Evolutionary conservation across 2,329 filamentous ascomycete genomes (phyloP), one percentile per base, ranked within the genome.

Genomic region (Waltergamsia citrina): DNA sequence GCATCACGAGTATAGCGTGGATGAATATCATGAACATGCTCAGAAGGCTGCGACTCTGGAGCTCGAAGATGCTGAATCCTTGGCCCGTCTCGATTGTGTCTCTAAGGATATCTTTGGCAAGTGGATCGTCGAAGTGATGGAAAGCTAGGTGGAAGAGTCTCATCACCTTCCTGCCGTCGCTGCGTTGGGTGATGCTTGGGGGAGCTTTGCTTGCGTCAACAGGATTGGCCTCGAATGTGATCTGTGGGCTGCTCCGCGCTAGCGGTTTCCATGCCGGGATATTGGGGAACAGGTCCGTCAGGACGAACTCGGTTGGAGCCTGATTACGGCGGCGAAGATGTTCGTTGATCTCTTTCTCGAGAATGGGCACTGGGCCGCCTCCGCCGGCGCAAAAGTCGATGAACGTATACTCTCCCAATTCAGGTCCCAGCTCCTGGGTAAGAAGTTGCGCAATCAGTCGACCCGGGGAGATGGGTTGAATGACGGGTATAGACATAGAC

Each of bases 331-430:
- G 43, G 26, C 40, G 44, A 22, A 65, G 49, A 42, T 56, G 52
- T 30, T 48, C 40, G 52, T 83, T 83, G 41, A 84, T 50, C 27
- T 67, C 58, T 9, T 57, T 61, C 52, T 81, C 78, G 33, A 84
- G 75, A 25, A 59, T 62, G 1, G 78, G 78, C 2, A 77, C 84
- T 1, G 80, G 80, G 0, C 82, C 82, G 26, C 83, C 83, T 11
- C 71, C 78, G 33, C 83, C 83, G 3, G 81, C 78, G 52, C 81
- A 85, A 54, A 86, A 84, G 58, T 88, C 83, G 40, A 87, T 69
- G 44, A 82, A 77, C 14, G 70, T 75, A 53, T 81, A 77, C 3
- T 61, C 54, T 14, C 63, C 56, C 2, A 74, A 58, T 18, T 59
- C 48, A 5, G 48, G 39, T 23, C 65, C 63, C 11, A 81, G 64